Base-by-base conservation (phyloP, 2,329 filamentous ascomycete genomes). In the Stagonosporopsis chrysanthemi region DNA sequence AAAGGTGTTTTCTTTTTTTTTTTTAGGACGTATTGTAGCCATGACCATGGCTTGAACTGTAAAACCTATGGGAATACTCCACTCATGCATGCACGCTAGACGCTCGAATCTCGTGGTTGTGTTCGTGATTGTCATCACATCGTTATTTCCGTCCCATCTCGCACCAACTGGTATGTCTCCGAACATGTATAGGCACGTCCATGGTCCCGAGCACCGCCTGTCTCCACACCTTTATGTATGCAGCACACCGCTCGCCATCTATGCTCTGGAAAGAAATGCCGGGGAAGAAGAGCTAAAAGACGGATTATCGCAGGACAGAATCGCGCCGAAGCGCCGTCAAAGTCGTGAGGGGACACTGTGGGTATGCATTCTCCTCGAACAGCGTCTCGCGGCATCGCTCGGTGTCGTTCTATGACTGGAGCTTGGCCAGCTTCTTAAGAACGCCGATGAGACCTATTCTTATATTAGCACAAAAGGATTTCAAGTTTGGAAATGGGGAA, bases 341-440 rank as follows among this genome's bases (percentile, higher is more conserved):
- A 6, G 24, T 39, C 28, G 48, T 52, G 19, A 52, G 14, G n/a
- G 38, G 38, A 24, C 54, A 48, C 39, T 49, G 31, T 14, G 31
- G 48, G 15, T 49, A 43, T 5, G 43, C 24, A n/a, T 31, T 22
- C 5, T 51, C 43, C 22, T 23, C 31, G 22, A n/a, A 23, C 2
- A 28, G 40, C 11, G 26, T 14, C 7, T 42, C 36, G 31, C 31
- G 26, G 29, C 19, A 5, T 15, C 5, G 42, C 48, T 51, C 42
- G 36, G 45, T 29, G 15, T 39, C 54, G 48, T 8, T 40, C 54
- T 57, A 57, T 28, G 48, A 57, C 39, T 57, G 48, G 39, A 57
- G 48, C 59, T 70, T 74, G 29, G 66, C 52, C 33, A 74, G 67
- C 52, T 70, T 74, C 50, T 51, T 66, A 22, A 75, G 62, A 24